phyloP scores from a whole-genome alignment of 257 asterid genomes.

The Rauvolfia tetraphylla region DNA sequence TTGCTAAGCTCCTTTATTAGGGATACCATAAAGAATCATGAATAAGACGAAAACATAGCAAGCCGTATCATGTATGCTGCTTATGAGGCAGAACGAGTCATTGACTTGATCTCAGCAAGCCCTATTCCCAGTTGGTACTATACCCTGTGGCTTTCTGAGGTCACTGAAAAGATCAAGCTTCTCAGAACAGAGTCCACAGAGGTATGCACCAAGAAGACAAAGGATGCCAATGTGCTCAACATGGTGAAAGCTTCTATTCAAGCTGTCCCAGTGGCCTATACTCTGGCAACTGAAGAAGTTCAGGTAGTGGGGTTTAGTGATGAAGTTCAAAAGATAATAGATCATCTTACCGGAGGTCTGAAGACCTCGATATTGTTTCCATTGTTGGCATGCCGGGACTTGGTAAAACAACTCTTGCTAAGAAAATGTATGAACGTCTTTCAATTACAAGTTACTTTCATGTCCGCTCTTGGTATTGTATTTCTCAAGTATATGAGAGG shows the following conservation, averaged over 20 bases:
- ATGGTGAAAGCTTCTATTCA: not conserved
- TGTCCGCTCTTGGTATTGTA: slow-evolving; percentile 18
- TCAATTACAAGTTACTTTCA: not conserved
- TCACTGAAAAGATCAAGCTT: slow-evolving; percentile 4
- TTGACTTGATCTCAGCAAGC: slow-evolving; percentile 12
- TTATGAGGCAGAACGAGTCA: slow-evolving; percentile 3
- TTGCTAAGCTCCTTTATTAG: not conserved
- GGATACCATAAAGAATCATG: not conserved
- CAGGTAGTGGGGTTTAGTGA: slow-evolving; percentile 7
- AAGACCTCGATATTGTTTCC: not conserved
- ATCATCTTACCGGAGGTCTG: not conserved
- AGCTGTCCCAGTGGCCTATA: no score
- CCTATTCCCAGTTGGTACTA: not conserved
- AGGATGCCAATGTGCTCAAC: not conserved
- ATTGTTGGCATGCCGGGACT: slow-evolving; percentile 15
- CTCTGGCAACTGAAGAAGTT: not conserved
- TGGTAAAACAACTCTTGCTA: slow-evolving; percentile 24
- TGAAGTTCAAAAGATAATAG: slow-evolving; percentile 1
- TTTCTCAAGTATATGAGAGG: slow-evolving; percentile 8
- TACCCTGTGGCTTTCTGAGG: slow-evolving; percentile 14
- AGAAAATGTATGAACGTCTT: slow-evolving; percentile 6
- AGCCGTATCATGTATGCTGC: not conserved
- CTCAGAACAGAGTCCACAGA: not conserved
- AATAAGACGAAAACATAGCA: not conserved
- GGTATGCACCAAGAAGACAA: not conserved